Evolutionary conservation across 2,329 filamentous ascomycete genomes (phyloP).

Genomic region (Cercospora sp.): DNA sequence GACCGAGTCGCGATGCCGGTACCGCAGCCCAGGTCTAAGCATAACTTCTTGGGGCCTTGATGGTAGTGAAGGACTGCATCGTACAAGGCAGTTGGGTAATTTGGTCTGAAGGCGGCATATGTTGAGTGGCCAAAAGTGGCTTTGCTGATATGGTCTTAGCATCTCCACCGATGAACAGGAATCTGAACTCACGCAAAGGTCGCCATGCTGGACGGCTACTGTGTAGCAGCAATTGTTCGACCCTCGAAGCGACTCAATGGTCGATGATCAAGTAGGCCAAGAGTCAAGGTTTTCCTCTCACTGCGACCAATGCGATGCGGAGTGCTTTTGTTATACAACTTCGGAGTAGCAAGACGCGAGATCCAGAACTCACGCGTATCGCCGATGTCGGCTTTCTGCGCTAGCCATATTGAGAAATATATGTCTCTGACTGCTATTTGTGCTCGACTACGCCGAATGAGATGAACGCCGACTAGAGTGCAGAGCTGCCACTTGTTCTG

Average conservation of each 20-base stretch:
- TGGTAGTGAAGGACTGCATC: constrained; percentile 58
- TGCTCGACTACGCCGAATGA: too few relatives aligned
- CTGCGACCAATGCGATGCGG: not conserved
- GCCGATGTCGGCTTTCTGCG: not conserved
- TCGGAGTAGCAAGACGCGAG: not conserved
- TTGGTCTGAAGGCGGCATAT: constrained; percentile 62
- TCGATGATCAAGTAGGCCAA: not conserved
- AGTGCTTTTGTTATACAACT: not conserved
- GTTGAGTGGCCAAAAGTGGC: constrained; percentile 57
- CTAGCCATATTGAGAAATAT: not conserved
- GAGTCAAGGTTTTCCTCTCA: not conserved
- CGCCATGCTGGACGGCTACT: constrained; percentile 8
- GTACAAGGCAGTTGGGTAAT: constrained; percentile 59
- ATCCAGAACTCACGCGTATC: not conserved
- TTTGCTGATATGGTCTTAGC: constrained; percentile 45
- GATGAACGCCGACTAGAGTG: too few relatives aligned
- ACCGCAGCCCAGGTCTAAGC: constrained; percentile 64
- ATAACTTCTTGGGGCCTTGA: constrained; percentile 41
- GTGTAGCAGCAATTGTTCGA: not conserved
- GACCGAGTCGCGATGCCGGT: constrained; percentile 59
- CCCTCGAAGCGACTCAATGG: not conserved
- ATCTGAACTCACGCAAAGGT: constrained; percentile 16
- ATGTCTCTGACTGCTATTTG: not conserved
- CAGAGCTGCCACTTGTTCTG: too few relatives aligned
- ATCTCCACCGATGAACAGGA: not conserved